Evolutionary conservation across 108 stramenopile genomes (phyloP).

Genomic region (Stephanodiscus minutulus): DNA sequence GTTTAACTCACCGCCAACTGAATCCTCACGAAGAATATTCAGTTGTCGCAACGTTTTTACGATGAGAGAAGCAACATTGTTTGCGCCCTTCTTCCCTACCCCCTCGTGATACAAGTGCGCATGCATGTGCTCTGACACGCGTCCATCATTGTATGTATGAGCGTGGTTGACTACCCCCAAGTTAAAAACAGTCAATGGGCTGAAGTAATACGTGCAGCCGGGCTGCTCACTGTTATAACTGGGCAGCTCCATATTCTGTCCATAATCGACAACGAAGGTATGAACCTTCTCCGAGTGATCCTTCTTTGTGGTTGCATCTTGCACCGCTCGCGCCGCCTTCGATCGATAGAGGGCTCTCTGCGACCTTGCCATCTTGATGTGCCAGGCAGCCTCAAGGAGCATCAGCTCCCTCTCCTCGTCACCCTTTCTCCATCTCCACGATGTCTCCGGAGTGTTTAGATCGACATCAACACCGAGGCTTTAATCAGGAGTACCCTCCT

Average conservation of each 20-base stretch:
- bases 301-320: not conserved
- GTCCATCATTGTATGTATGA: too few species aligned
- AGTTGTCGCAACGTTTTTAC: not conserved
- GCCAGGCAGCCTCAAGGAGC: not conserved
- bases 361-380: conserved; percentile 1
- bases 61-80: too few species aligned
- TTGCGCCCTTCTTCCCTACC: too few species aligned
- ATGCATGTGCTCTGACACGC: too few species aligned
- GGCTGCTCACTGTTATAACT: conserved; percentile 10
- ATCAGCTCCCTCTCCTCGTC: conserved; percentile 7
- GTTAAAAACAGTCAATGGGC: too few species aligned
- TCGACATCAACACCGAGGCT: too few species aligned
- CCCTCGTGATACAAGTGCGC: not conserved
- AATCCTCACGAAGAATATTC: not conserved
- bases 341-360: not conserved
- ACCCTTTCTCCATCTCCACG: not conserved
- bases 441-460: too few species aligned
- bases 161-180: too few species aligned
- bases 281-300: conserved; percentile 4
- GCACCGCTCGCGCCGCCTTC: not conserved
- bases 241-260: conserved; percentile 14
- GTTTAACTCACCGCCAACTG: not conserved
- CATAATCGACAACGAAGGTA: conserved; percentile 17
- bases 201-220: too few species aligned
- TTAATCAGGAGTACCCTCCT: too few species aligned